A percentile compares a stretch with the other conserved stretches of the same genome.
phyloP scores from a whole-genome alignment of 805 yeast species.

The Candida fluviatilis region DNA sequence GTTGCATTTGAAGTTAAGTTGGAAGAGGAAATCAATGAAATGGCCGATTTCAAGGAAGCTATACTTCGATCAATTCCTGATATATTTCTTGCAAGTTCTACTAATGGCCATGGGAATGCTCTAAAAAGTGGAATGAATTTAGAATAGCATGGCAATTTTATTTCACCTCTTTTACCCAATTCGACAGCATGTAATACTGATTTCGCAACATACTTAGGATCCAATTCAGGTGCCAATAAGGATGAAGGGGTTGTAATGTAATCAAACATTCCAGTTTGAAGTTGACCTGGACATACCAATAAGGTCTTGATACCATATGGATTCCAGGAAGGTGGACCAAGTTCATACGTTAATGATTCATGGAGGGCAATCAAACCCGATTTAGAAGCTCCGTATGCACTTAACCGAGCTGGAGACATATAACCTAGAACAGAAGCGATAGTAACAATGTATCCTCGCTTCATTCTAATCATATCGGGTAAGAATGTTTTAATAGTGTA shows the following conservation, averaged over 20 bases:
- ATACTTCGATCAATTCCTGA: conserved; percentile 67
- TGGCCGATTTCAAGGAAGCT: conserved; percentile 19
- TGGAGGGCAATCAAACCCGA: conserved; percentile 83
- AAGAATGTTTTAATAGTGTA: conserved; percentile 66
- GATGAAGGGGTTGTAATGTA: conserved; percentile 72
- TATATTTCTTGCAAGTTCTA: conserved; percentile 46
- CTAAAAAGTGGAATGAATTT: conserved; percentile 68
- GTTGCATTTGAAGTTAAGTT: conserved; percentile 2
- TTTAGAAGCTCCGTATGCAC: conserved; percentile 87
- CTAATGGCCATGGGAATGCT: conserved; percentile 68
- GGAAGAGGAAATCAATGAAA: conserved; percentile 11
- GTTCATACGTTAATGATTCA: conserved; percentile 70
- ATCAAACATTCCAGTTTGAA: conserved; percentile 69
- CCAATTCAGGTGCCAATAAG: conserved; percentile 77
- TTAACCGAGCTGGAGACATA: conserved; percentile 76
- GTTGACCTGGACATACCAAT: conserved; percentile 83
- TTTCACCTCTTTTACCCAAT: conserved; percentile 61
- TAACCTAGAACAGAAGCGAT: conserved; percentile 83
- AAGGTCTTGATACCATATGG: conserved; percentile 62
- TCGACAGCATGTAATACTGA: conserved; percentile 53
- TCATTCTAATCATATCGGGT: conserved; percentile 60
- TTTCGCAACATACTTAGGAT: conserved; percentile 61
- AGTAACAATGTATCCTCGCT: conserved; percentile 75
- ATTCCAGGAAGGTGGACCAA: conserved; percentile 48
- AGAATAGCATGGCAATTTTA: conserved; percentile 74